phyloP scores from a whole-genome alignment of 306 rosid species.

The Cucumis sativus region DNA sequence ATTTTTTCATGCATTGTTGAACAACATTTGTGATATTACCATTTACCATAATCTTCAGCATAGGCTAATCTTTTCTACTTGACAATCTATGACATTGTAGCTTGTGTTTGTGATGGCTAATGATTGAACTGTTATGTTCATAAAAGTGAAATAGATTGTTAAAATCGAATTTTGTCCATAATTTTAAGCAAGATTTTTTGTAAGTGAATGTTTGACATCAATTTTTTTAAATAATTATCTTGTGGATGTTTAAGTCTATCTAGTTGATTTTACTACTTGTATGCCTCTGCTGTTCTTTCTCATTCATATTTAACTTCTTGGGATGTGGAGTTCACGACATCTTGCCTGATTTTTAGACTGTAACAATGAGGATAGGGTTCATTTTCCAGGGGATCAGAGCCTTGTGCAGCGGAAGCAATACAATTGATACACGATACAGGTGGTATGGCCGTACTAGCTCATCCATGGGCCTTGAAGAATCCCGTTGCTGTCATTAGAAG shows the following conservation, averaged over 20 bases:
- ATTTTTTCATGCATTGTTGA: not conserved
- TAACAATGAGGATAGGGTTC: not conserved
- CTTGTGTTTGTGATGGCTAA: not conserved
- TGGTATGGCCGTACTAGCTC: constrained; percentile 94
- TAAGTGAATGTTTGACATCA: not conserved
- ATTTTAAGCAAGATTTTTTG: not conserved
- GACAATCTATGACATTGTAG: not conserved
- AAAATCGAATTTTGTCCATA: not conserved
- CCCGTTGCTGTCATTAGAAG: constrained; percentile 54
- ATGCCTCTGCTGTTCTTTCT: not conserved
- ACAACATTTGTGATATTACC: not conserved
- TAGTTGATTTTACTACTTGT: not conserved
- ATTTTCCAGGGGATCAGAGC: constrained; percentile 79
- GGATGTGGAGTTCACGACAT: not conserved
- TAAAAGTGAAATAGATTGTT: not conserved
- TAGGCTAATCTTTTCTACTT: not conserved
- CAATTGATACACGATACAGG: constrained; percentile 66
- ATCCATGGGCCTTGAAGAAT: constrained; percentile 90
- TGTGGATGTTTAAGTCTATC: not conserved
- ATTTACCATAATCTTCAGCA: not conserved
- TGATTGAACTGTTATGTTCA: not conserved
- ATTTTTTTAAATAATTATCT: not conserved
- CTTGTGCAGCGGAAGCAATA: constrained; percentile 65
- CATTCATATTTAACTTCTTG: not conserved
- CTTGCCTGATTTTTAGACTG: not conserved